A percentile compares a stretch with the other conserved stretches of the same genome.
Conservation (phyloP, 1,139 yeast species). For the Diutina ranongensis region DNA sequence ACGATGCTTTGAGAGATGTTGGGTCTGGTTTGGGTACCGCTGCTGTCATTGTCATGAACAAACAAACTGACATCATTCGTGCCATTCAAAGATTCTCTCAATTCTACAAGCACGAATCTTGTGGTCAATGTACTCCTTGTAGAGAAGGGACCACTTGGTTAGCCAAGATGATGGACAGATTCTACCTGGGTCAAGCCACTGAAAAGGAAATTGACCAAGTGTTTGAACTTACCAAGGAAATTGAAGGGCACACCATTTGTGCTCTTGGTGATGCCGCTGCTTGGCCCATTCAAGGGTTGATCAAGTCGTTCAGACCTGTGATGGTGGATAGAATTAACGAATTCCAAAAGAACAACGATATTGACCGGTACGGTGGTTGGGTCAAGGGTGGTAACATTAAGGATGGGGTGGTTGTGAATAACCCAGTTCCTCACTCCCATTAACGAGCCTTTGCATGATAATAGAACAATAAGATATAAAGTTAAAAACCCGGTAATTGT, state of each 20-base stretch:
- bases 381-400: constrained; percentile 45
- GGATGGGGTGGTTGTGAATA: constrained; percentile 57
- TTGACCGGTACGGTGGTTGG: constrained; percentile 66
- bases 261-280: constrained; percentile 91
- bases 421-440: constrained; percentile 41
- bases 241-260: constrained; percentile 86
- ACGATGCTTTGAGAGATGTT: constrained; percentile 70
- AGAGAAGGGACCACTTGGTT: constrained; percentile 91
- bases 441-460: constrained; percentile 10
- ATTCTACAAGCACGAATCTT: constrained; percentile 82
- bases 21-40: constrained; percentile 89
- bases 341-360: constrained; percentile 31
- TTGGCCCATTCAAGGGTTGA: constrained; percentile 85
- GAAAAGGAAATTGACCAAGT: constrained; percentile 75
- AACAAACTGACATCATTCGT: constrained; percentile 70
- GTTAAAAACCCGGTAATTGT: too few relatives aligned
- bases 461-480: background rate
- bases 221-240: constrained; percentile 68
- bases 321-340: constrained; percentile 61
- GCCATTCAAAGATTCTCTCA: constrained; percentile 77
- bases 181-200: constrained; percentile 66
- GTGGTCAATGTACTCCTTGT: constrained; percentile 93
- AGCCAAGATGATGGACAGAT: constrained; percentile 72
- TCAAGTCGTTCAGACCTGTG: constrained; percentile 71
- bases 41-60: constrained; percentile 83